A percentile compares a stretch with the other conserved stretches of the same genome.
Evolutionary conservation across 306 rosid genomes (phyloP).

Genomic region (Sicyos baderoa): DNA sequence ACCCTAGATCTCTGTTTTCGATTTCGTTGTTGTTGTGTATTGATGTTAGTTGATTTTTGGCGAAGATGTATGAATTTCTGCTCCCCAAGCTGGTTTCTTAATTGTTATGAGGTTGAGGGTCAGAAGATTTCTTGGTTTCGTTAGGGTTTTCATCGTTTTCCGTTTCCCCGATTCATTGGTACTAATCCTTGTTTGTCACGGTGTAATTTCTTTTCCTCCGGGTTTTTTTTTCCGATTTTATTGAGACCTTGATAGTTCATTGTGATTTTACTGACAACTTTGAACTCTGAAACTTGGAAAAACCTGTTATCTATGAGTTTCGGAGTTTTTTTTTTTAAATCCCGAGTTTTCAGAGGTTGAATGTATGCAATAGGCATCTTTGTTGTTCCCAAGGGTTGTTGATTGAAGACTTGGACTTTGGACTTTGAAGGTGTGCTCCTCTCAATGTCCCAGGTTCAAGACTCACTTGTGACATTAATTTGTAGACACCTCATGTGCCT

Average conservation of each 20-base stretch:
- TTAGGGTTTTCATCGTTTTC: neutral
- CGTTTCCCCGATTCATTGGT: no score
- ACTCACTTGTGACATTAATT: no score
- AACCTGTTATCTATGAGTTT: neutral
- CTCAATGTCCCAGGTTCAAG: no score
- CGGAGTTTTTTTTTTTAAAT: no score
- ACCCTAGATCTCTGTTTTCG: constrained; percentile 7
- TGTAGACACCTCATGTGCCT: no score
- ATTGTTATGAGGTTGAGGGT: neutral
- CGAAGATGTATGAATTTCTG: neutral
- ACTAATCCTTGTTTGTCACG: neutral
- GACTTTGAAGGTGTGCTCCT: no score
- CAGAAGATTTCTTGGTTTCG: neutral
- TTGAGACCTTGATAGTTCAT: neutral
- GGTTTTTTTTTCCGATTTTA: neutral
- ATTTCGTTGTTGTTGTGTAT: neutral
- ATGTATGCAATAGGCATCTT: neutral
- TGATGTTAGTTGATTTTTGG: no score
- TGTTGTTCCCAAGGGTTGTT: no score
- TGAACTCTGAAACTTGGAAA: neutral
- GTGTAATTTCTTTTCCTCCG: neutral
- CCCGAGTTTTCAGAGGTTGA: neutral
- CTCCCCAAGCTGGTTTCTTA: neutral
- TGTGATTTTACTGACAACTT: neutral
- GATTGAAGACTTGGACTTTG: no score